Base-by-base conservation (phyloP, 352 stramenopile genomes). In the Phytophthora fragariaefolia region DNA sequence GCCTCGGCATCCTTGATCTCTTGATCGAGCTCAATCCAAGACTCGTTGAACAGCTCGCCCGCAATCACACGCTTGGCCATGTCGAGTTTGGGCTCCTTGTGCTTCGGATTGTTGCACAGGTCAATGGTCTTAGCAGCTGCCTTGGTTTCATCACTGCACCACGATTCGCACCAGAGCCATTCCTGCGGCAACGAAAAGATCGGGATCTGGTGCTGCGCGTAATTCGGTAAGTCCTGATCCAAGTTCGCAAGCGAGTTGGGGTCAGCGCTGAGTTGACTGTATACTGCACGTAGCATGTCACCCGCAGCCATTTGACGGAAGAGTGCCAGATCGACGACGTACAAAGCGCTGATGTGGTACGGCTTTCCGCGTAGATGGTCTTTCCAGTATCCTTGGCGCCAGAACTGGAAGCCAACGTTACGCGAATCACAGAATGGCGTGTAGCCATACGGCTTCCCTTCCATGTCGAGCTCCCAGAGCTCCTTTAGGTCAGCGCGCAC, bases 141-240 rank as follows among this genome's bases (percentile, higher is more conserved):
- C 77, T 99, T 99, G 15, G 94, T 98, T 58, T 98, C 96, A 53
- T 99, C 97, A 57, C 90, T 98, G 83, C 98, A 99, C 98, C 98
- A 99, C 22, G 91, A 97, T 71, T 99, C 98, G 73, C 98, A 99
- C 98, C 98, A 99, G 8, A 99, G 88, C 98, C 98, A 99, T 70
- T 99, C 98, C 63, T 95, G 97, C 81, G 88, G 88, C 32, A 99
- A 80, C 32, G 94, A 99, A 69, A 98, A 98, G 49, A 99, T 99
- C 7, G 93, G 96, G 50, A 99, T 97, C 64, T 96, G 85, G 54
- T 94, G 80, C 60, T 96, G 88, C 40, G 91, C 96, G 71, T 99
- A 99, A 80, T 99, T 99, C 8, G 98, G 98, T 63, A 99, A 75
- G 76, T 99, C 98, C 84, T 99, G 98, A 71, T 99, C 98, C 51